Base-by-base conservation (phyloP, 2,329 filamentous ascomycete genomes). In the Trichophyton simii region DNA sequence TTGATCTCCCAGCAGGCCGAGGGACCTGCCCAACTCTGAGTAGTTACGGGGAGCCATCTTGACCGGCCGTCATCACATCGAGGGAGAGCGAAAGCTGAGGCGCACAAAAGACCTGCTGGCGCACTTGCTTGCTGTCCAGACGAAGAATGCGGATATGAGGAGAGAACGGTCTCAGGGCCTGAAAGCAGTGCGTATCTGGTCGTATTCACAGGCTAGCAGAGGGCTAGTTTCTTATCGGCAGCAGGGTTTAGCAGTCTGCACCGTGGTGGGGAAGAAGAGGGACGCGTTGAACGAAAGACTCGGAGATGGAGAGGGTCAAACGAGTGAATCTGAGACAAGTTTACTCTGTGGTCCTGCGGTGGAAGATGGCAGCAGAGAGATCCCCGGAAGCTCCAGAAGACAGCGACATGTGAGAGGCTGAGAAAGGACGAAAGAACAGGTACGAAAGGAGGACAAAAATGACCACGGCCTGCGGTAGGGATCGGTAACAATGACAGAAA, bases 1-100 rank as follows among this genome's bases (percentile, higher is more conserved):
- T 36, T 62, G 60, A 15, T 66, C 61, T 25, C 60, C 60, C 36
- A 64, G 57, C n/a, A 63, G 60, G 41, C 62, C 62, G 13, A 64
- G 41, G n/a, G 58, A 34, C 28, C 44, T 20, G 22, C 41, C 42
- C 20, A 46, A 42, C 44, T 59, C 41, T 55, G 52, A 55, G 13
- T 55, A 55, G 52, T 55, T 55, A 58, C 38, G 41, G 25, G 57
- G 22, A 18, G 41, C 31, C 57, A 42, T 58, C 57, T 46, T 58
- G 36, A 28, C 20, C 25, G n/a, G 22, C 5, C 57, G 36, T 58
- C 57, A 42, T 58, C 57, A 58, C 57, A 58, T 58, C 57, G 41
- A 58, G 57, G 18, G 38, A 38, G 41, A 58, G 57, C 38, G 36
- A 44, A 20, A n/a, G 31, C 18, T 13, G 52, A 18, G 38, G 52